phyloP scores from a whole-genome alignment of 1,284 basidiomycete species.

The Melampsora americana region DNA sequence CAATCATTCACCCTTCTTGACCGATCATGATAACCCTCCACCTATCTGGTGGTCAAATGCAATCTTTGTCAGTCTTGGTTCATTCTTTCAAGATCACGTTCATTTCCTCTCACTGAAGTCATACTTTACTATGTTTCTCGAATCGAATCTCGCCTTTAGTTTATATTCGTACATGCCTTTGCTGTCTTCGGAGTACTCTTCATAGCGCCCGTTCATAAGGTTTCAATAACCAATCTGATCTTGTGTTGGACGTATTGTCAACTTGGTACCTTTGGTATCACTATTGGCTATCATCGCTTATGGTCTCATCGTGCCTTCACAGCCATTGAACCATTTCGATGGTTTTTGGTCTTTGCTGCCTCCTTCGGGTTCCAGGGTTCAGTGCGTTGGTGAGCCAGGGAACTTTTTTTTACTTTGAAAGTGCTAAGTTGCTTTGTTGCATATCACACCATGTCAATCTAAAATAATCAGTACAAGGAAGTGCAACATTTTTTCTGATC shows the following conservation, averaged over 20 bases:
- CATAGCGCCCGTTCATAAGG: constrained; percentile 5
- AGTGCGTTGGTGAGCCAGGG: constrained; percentile 54
- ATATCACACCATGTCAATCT: constrained; percentile 6
- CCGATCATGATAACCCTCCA: background rate
- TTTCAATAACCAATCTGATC: constrained; percentile 2
- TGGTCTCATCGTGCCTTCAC: constrained; percentile 71
- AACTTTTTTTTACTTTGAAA: background rate
- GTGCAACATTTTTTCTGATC: constrained; percentile 17
- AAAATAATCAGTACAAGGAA: constrained; percentile 59
- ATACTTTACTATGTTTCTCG: background rate
- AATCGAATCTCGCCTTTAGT: background rate
- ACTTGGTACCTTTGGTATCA: constrained; percentile 57
- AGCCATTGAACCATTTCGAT: constrained; percentile 61
- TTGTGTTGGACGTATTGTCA: constrained; percentile 22
- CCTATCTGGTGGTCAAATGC: constrained; percentile 67
- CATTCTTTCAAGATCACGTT: background rate
- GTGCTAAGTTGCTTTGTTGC: background rate
- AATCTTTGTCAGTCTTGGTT: constrained; percentile 57
- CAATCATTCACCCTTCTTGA: no score
- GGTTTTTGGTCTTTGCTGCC: constrained; percentile 65
- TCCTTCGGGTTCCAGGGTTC: constrained; percentile 68
- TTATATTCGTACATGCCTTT: constrained; percentile 8
- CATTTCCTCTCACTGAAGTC: background rate
- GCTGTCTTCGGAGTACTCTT: constrained; percentile 8
- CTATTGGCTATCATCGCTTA: constrained; percentile 71